Percentiles rank a stretch among this genome's conserved stretches.
Evolutionary conservation across 345 rosid species (phyloP).

Genomic region (Pistacia integerrima): DNA sequence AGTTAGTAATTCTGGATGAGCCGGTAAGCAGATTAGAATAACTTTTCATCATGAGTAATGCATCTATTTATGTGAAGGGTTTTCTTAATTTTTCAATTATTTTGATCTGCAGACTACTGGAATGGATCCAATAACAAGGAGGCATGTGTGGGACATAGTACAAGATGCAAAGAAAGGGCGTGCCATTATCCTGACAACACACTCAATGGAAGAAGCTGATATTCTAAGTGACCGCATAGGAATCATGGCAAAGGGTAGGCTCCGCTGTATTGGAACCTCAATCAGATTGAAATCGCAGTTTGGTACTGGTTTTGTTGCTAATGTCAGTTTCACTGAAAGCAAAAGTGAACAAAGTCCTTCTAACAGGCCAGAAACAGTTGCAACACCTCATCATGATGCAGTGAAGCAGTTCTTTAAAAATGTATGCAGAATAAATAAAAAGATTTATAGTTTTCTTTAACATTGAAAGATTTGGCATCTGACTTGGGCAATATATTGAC

Average conservation of each 20-base stretch:
- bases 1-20: slow-evolving; percentile 83
- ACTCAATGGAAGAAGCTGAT: slow-evolving; percentile 98
- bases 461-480: slow-evolving; percentile 12
- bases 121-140: slow-evolving; percentile 92
- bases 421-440: slow-evolving; percentile 42
- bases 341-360: slow-evolving; percentile 40
- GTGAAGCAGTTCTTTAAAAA: slow-evolving; percentile 74
- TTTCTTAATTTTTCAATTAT: not conserved
- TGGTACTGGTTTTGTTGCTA: slow-evolving; percentile 87
- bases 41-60: not conserved
- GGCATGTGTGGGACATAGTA: slow-evolving; percentile 94
- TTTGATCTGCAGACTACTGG: slow-evolving; percentile 68
- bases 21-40: slow-evolving; percentile 44
- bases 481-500: slow-evolving; percentile 26
- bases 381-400: slow-evolving; percentile 41
- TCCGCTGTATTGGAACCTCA: slow-evolving; percentile 86
- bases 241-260: slow-evolving; percentile 95
- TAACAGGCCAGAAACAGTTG: slow-evolving; percentile 31
- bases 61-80: not conserved
- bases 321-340: slow-evolving; percentile 64
- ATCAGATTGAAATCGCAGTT: slow-evolving; percentile 87
- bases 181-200: slow-evolving; percentile 81
- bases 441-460: slow-evolving; percentile 1
- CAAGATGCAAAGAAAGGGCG: slow-evolving; percentile 82
- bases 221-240: slow-evolving; percentile 86